phyloP scores from a whole-genome alignment of 768 basidiomycete genomes.

The Mycena pura region DNA sequence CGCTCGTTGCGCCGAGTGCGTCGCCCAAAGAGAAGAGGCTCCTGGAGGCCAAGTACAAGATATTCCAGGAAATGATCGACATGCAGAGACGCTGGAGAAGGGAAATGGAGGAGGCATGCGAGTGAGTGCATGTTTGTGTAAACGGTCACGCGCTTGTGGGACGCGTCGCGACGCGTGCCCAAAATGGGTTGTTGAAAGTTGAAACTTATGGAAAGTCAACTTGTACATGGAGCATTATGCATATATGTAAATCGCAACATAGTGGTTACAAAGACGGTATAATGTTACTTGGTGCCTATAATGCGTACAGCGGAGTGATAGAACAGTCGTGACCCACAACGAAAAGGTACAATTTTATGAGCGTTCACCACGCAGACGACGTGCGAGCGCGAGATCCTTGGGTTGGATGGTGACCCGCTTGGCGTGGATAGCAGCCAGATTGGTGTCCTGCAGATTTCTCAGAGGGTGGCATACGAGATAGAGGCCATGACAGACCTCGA shows the following conservation, averaged over 20 bases:
- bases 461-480: constrained; percentile 41
- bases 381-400: constrained; percentile 79
- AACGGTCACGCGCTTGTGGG: not conserved
- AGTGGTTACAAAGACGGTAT: constrained; percentile 14
- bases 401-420: constrained; percentile 90
- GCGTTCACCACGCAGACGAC: constrained; percentile 72
- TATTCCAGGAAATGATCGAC: constrained; percentile 88
- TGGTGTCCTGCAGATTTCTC: constrained; percentile 45
- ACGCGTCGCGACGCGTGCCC: constrained; percentile 13
- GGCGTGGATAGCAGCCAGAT: constrained; percentile 86
- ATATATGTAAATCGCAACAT: not conserved
- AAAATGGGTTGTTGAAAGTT: not conserved
- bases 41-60: constrained; percentile 90
- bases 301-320: constrained; percentile 15
- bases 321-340: not conserved
- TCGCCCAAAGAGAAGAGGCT: constrained; percentile 71
- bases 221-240: not conserved
- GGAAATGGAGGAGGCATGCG: constrained; percentile 69
- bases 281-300: constrained; percentile 7
- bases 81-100: constrained; percentile 88
- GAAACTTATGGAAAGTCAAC: not conserved
- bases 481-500: constrained; percentile 49
- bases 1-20: constrained; percentile 69
- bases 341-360: constrained; percentile 9
- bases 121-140: not conserved